These are phyloP conservation scores for Phytopythium sindhum DNA, from an alignment of 352 stramenopile genomes.

Conservation along the genomic window DNA sequence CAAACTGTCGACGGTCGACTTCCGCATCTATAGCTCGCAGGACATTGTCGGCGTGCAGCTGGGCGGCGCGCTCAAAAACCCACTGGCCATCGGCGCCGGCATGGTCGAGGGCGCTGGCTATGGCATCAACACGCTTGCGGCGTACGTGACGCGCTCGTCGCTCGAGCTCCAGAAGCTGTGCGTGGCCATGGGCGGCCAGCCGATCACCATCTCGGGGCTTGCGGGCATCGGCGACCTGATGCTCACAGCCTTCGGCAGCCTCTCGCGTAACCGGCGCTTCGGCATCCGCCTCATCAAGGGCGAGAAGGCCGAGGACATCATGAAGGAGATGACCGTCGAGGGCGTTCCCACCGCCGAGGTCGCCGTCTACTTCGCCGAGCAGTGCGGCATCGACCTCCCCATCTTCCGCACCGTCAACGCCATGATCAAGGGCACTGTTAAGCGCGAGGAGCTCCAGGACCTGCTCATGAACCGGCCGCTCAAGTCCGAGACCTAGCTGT, in stretches of 20 bases:
- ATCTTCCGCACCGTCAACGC: slow-evolving; percentile 87
- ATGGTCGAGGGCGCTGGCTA: slow-evolving; percentile 97
- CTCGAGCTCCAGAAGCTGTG: slow-evolving; percentile 96
- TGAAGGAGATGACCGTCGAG: slow-evolving; percentile 89
- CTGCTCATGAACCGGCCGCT: slow-evolving; percentile 81
- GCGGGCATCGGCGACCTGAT: slow-evolving; percentile 93
- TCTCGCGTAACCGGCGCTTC: slow-evolving; percentile 95
- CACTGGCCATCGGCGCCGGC: slow-evolving; percentile 95
- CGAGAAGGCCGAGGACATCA: slow-evolving; percentile 91
- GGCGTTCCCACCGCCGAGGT: slow-evolving; percentile 95
- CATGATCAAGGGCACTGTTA: slow-evolving; percentile 82
- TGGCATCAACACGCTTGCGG: slow-evolving; percentile 94
- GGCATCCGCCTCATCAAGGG: slow-evolving; percentile 93
- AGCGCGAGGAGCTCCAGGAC: slow-evolving; percentile 65
- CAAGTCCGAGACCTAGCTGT: slow-evolving; percentile 62
- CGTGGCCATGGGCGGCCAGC: slow-evolving; percentile 91
- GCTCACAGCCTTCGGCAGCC: slow-evolving; percentile 95
- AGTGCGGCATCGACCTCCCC: slow-evolving; percentile 88
- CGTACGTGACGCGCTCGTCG: slow-evolving; percentile 94
- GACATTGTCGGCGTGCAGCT: slow-evolving; percentile 97
- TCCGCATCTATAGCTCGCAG: slow-evolving; percentile 92
- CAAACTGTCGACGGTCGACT: slow-evolving; percentile 84
- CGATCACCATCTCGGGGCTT: slow-evolving; percentile 94
- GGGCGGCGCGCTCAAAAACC: slow-evolving; percentile 97
- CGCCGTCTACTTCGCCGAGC: slow-evolving; percentile 87